Evolutionary conservation across 2,329 filamentous ascomycete genomes (phyloP).

Genomic region (Atkinsonella texensis): DNA sequence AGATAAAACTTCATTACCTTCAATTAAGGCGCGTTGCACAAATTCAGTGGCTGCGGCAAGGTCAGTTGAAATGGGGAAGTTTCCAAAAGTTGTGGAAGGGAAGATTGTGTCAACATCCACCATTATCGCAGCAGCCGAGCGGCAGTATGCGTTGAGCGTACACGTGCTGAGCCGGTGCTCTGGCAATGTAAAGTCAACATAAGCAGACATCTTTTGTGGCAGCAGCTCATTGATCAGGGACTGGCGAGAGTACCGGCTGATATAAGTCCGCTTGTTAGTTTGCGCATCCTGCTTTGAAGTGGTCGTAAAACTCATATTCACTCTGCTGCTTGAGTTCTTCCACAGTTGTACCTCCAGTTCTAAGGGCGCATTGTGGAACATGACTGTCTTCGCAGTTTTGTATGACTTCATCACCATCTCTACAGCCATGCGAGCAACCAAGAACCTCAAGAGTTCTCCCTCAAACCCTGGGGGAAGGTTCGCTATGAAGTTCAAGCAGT

Average conservation of each 20-base stretch:
- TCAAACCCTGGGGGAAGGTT: background rate
- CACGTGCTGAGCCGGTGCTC: background rate
- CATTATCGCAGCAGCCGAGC: background rate
- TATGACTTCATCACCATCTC: background rate
- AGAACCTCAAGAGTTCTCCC: background rate
- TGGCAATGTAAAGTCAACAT: background rate
- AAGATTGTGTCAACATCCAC: background rate
- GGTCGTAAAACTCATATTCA: background rate
- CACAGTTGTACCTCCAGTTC: no score
- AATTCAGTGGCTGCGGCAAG: background rate
- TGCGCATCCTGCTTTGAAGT: background rate
- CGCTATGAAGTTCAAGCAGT: background rate
- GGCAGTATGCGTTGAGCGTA: no score
- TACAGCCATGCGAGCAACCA: background rate
- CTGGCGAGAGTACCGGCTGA: background rate
- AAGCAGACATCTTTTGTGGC: background rate
- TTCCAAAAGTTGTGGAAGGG: background rate
- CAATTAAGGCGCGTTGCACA: background rate
- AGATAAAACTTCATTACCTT: no score
- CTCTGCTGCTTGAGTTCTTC: background rate
- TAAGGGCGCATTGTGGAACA: background rate
- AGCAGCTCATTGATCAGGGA: background rate
- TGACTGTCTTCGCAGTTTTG: background rate
- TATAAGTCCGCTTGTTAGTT: background rate
- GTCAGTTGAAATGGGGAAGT: background rate